Conservation (phyloP, 2,329 filamentous ascomycete species). For the Xylaria digitata region DNA sequence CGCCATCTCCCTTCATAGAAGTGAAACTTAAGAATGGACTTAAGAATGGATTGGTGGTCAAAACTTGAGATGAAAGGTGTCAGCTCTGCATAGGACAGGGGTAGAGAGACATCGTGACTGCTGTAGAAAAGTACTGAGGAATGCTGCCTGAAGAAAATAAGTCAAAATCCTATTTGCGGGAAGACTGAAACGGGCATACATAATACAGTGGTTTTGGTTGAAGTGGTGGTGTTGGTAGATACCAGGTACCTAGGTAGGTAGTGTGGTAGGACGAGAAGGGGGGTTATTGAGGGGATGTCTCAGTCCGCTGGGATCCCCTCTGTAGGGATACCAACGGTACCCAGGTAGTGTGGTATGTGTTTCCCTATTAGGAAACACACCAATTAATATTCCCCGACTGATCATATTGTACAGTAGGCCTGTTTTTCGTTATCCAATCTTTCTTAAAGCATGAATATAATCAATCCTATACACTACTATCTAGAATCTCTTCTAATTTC, state of each 20-base stretch:
- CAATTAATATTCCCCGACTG: background rate
- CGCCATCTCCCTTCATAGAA: background rate
- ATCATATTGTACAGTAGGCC: no score
- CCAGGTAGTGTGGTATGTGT: background rate
- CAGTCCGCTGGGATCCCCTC: background rate
- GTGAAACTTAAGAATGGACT: background rate
- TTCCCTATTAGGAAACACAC: conserved; percentile 25
- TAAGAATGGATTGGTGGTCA: background rate
- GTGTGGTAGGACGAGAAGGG: conserved; percentile 10
- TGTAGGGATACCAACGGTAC: background rate
- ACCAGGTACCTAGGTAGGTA: no score
- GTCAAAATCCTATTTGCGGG: conserved; percentile 18
- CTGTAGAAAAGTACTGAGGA: background rate
- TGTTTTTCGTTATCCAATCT: background rate
- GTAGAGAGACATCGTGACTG: conserved; percentile 18
- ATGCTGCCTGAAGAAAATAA: background rate
- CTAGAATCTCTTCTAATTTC: no score
- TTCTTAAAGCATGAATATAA: background rate
- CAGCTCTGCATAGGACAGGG: conserved; percentile 18
- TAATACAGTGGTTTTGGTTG: background rate
- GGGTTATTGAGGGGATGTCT: background rate
- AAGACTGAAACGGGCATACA: conserved; percentile 18
- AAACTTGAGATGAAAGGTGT: conserved; percentile 8
- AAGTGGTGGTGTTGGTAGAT: background rate
- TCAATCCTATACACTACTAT: no score